These are phyloP conservation scores for Colletotrichum ledebouriae DNA, from an alignment of 2,329 filamentous ascomycete genomes.

Conservation along the genomic window DNA sequence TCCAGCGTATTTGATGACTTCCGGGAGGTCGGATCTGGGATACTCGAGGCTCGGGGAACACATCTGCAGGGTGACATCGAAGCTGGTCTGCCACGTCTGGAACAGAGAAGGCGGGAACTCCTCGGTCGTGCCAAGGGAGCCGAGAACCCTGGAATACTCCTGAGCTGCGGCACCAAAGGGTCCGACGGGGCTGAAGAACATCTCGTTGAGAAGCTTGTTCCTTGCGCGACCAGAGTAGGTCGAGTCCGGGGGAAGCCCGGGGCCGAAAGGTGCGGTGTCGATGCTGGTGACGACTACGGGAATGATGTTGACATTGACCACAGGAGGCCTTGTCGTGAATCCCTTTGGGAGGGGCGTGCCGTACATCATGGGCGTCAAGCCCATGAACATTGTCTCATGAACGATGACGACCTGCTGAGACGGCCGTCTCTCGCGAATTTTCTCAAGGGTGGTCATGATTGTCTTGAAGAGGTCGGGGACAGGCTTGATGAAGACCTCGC, in stretches of 20 bases:
- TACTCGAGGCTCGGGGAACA: conserved; percentile 57
- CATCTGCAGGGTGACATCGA: conserved; percentile 55
- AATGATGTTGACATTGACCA: conserved; percentile 56
- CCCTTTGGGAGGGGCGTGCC: conserved; percentile 56
- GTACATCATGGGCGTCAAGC: conserved; percentile 53
- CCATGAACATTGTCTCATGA: conserved; percentile 56
- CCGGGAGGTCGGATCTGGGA: conserved; percentile 52
- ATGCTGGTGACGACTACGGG: conserved; percentile 54
- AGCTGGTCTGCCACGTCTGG: conserved; percentile 48
- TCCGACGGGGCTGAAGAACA: conserved; percentile 43
- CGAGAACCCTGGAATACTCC: conserved; percentile 47
- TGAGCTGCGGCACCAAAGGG: conserved; percentile 46
- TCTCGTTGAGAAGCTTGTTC: conserved; percentile 49
- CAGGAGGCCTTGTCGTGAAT: conserved; percentile 52
- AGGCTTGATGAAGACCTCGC: conserved; percentile 50
- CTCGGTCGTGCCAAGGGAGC: conserved; percentile 48
- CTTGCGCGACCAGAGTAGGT: conserved; percentile 52
- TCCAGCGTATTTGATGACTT: conserved; percentile 59
- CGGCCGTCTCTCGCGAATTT: conserved; percentile 50
- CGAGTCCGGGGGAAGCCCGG: conserved; percentile 54
- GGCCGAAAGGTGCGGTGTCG: conserved; percentile 55
- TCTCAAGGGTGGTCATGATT: conserved; percentile 53
- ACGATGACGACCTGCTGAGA: conserved; percentile 57
- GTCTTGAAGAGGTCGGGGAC: conserved; percentile 52
- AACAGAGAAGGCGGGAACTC: conserved; percentile 44